phyloP scores from a whole-genome alignment of 495 filamentous ascomycete species.

The Astrothelium macrocarpum region DNA sequence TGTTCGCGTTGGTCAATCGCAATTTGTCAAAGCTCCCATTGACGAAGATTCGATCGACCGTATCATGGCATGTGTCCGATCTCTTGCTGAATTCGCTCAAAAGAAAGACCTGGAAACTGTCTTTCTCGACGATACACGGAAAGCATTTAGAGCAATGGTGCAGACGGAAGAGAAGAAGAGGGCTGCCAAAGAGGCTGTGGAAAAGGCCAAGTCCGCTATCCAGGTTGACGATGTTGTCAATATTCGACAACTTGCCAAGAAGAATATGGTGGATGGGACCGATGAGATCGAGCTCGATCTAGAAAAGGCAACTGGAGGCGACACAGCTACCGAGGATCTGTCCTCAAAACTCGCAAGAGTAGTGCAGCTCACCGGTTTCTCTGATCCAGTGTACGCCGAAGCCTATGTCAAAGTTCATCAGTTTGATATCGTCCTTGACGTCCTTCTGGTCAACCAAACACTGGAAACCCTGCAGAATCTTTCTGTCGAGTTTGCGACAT shows the following conservation, averaged over 20 bases:
- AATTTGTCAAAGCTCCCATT: conserved; percentile 94
- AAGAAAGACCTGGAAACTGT: conserved; percentile 84
- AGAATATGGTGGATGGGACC: conserved; percentile 70
- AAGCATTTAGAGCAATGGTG: conserved; percentile 97
- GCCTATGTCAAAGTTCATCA: conserved; percentile 98
- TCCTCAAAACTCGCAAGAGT: conserved; percentile 91
- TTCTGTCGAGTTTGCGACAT: conserved; percentile 92
- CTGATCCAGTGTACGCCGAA: conserved; percentile 94
- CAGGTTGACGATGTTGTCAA: conserved; percentile 91
- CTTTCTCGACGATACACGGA: conserved; percentile 91
- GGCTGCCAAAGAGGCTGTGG: conserved; percentile 75
- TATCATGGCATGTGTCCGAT: conserved; percentile 93
- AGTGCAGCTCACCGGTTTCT: conserved; percentile 96
- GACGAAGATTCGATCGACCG: conserved; percentile 97
- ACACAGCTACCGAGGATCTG: conserved; percentile 71
- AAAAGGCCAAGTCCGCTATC: conserved; percentile 87
- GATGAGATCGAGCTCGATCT: conserved; percentile 86
- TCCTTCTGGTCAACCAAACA: conserved; percentile 95
- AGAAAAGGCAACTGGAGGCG: conserved; percentile 87
- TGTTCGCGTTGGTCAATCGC: conserved; percentile 91
- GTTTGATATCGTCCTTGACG: conserved; percentile 97
- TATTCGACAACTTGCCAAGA: conserved; percentile 89
- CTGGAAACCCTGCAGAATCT: conserved; percentile 94
- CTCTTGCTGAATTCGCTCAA: conserved; percentile 80
- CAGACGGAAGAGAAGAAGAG: conserved; percentile 97